phyloP scores from a whole-genome alignment of 2,329 filamentous ascomycete genomes.

The Pseudocercospora musae region DNA sequence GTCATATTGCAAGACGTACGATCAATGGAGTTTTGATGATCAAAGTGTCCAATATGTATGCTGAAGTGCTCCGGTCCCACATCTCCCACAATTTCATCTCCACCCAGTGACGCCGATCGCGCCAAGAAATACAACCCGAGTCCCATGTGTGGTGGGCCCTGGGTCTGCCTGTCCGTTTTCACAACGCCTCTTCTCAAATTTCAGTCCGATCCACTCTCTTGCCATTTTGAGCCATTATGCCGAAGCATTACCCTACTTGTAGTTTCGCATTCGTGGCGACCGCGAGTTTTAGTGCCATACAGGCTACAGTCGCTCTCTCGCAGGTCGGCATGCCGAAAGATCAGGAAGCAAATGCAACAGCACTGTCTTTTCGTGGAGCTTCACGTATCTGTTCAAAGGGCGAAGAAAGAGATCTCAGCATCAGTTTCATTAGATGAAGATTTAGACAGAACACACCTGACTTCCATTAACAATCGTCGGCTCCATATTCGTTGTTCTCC shows the following conservation, averaged over 20 bases:
- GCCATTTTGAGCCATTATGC: background rate
- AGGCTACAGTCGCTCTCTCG: background rate
- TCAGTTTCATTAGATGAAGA: background rate
- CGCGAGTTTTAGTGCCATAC: background rate
- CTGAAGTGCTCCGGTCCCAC: background rate
- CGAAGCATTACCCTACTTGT: background rate
- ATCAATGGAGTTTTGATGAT: background rate
- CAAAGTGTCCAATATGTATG: background rate
- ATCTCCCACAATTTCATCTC: background rate
- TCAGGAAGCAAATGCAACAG: background rate
- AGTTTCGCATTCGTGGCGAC: background rate
- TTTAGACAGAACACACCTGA: slow-evolving; percentile 14
- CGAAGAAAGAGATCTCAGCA: background rate
- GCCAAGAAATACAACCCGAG: background rate
- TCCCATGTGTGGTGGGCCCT: background rate
- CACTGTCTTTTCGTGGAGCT: slow-evolving; percentile 12
- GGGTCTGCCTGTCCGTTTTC: too few relatives aligned
- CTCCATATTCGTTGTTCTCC: slow-evolving; percentile 2
- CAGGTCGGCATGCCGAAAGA: background rate
- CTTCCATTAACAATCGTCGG: slow-evolving; percentile 27
- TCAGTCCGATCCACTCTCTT: background rate
- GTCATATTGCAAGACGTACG: background rate
- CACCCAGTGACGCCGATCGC: background rate
- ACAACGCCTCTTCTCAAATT: background rate
- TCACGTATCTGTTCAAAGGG: background rate